These are phyloP conservation scores for Phaffomyces antillensis DNA, from an alignment of 805 yeast species.

Conservation along the genomic window DNA sequence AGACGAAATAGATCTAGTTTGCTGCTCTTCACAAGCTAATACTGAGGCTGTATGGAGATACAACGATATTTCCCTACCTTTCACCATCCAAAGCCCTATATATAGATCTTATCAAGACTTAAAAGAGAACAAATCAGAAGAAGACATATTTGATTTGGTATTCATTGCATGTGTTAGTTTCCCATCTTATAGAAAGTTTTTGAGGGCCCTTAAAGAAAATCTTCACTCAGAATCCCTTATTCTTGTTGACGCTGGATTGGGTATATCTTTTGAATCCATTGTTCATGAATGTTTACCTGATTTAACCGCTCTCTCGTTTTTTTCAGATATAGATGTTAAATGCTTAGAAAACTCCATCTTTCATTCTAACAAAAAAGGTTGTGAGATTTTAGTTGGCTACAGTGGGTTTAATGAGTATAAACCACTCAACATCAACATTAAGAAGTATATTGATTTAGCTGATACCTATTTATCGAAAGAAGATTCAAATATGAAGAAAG, in stretches of 20 bases:
- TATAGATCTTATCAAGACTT: background rate
- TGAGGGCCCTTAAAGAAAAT: background rate
- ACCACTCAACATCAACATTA: background rate
- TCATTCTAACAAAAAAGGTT: background rate
- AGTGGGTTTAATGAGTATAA: background rate
- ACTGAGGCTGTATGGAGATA: background rate
- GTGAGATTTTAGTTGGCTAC: slow-evolving; percentile 1
- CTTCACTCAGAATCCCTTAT: slow-evolving; percentile 3
- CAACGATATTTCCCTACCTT: background rate
- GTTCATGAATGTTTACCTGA: slow-evolving; percentile 5
- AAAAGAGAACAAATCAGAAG: background rate
- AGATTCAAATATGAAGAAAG: background rate
- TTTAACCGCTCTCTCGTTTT: slow-evolving; percentile 2
- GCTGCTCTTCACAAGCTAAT: background rate
- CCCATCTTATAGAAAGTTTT: slow-evolving; percentile 3
- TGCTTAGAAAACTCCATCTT: background rate
- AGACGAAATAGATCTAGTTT: background rate
- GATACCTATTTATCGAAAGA: background rate
- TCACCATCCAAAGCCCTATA: background rate
- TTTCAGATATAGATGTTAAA: slow-evolving; percentile 4
- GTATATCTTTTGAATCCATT: slow-evolving; percentile 9
- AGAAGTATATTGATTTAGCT: background rate
- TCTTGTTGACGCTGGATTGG: slow-evolving; percentile 12
- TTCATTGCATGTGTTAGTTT: slow-evolving; percentile 10
- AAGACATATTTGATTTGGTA: slow-evolving; percentile 6